Percentiles rank a stretch among this genome's conserved stretches.
Evolutionary conservation across 345 rosid genomes (phyloP).

Genomic region (Gossypium raimondii): DNA sequence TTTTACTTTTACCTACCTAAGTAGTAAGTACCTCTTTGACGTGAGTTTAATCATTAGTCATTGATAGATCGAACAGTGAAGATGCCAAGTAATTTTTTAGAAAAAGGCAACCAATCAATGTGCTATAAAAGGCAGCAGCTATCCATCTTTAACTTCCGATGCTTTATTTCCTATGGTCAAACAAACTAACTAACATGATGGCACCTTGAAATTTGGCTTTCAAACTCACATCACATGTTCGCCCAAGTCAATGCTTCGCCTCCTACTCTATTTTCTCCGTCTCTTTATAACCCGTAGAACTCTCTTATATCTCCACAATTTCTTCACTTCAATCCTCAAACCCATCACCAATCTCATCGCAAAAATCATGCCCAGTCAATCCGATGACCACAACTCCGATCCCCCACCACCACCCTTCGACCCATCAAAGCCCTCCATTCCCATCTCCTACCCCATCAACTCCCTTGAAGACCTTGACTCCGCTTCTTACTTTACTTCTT

Average conservation of each 20-base stretch:
- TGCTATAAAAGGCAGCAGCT: too few relatives aligned
- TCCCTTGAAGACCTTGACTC: slow-evolving; percentile 57
- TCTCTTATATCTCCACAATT: slow-evolving; percentile 23
- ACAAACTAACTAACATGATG: neutral
- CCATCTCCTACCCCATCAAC: slow-evolving; percentile 70
- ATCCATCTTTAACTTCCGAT: too few relatives aligned
- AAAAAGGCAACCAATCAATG: too few relatives aligned
- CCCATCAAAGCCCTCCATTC: slow-evolving; percentile 47
- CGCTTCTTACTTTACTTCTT: slow-evolving; percentile 63
- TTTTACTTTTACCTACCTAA: neutral
- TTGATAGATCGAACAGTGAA: too few relatives aligned
- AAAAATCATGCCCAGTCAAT: slow-evolving; percentile 16
- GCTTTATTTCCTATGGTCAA: too few relatives aligned
- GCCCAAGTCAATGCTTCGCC: neutral
- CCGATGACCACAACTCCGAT: slow-evolving; percentile 23
- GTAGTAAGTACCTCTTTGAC: neutral
- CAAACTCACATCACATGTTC: neutral
- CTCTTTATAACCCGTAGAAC: slow-evolving; percentile 28
- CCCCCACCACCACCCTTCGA: slow-evolving; percentile 37
- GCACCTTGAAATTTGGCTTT: neutral
- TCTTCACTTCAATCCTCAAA: slow-evolving; percentile 22
- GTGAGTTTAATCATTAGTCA: neutral
- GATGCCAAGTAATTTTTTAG: neutral
- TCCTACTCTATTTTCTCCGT: slow-evolving; percentile 17
- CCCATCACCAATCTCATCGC: slow-evolving; percentile 8